Evolutionary conservation across 176 grass and related monocot genomes (phyloP), one percentile per base, ranked within the genome.

Genomic region (Dendrocalamus sinicus): DNA sequence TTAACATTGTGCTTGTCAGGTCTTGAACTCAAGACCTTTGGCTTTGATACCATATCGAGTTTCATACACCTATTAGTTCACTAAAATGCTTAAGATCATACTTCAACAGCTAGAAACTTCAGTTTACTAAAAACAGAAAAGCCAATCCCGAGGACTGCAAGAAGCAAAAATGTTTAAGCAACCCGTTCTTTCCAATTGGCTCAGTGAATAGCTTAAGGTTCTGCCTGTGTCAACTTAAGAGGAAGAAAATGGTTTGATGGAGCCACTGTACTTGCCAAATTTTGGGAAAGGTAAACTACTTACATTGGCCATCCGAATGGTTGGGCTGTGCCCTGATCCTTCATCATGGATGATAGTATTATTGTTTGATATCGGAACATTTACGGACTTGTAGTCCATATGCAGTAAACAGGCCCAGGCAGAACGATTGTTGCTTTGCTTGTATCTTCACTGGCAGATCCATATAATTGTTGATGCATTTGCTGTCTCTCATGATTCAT

Each of bases 311-410:
- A 77, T 58, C 7, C 13, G 54, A 77, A 59, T 60, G 35, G 35
- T 77, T 23, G 35, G 74, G 12, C 35, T 58, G 35, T 59, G 70
- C 70, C 43, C 9, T 72, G 39, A 12, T 72, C 44, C 7, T 48
- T 43, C n/a, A 43, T 77, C 30, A 57, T 57, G 30, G 51, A 48
- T 75, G 72, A 15, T 24, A 41, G n/a, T 59, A 77, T n/a, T 73
- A 23, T 73, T 11, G 52, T 9, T 39, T 4, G 37, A 39, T 39
- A 39, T 39, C 37, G 0, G 37, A 39, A 39, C 37, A 39, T 39
- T 39, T 39, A 39, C 5, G 37, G 37, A 39, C 37, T 39, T 39
- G 37, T 39, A 39, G 37, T 39, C 37, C 37, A 39, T 39, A 39
- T 39, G 37, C 37, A 39, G 37, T 39, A 39, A 39, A 39, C 37